phyloP scores from a whole-genome alignment of 805 yeast genomes.

The Candida qinlingensis region DNA sequence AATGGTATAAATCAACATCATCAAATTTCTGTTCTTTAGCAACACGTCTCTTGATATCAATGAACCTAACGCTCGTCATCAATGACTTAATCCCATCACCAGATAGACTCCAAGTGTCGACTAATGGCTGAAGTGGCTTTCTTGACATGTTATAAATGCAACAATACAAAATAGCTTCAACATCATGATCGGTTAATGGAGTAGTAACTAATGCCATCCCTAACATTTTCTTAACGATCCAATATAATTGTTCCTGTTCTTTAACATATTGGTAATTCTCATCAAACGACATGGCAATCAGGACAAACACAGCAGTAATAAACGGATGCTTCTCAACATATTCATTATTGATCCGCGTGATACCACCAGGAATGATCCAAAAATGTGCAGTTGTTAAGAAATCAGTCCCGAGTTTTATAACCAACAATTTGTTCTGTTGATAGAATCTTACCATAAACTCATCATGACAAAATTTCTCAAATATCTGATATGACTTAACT shows the following conservation, averaged over 20 bases:
- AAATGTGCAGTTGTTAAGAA: conserved; percentile 50
- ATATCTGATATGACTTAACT: conserved; percentile 23
- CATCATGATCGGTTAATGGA: conserved; percentile 53
- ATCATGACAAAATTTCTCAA: conserved; percentile 31
- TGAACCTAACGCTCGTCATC: conserved; percentile 41
- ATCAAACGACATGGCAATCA: conserved; percentile 52
- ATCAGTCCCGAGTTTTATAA: conserved; percentile 39
- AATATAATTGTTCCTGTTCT: conserved; percentile 42
- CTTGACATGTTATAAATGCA: conserved; percentile 50
- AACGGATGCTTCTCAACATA: conserved; percentile 49
- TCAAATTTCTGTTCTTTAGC: conserved; percentile 22
- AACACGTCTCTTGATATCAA: conserved; percentile 34
- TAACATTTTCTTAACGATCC: conserved; percentile 43
- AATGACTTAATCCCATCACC: conserved; percentile 47
- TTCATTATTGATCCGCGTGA: conserved; percentile 38
- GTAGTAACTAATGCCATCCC: conserved; percentile 45
- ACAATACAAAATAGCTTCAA: conserved; percentile 53
- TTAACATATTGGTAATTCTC: conserved; percentile 43
- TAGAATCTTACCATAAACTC: conserved; percentile 42
- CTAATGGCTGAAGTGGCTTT: conserved; percentile 46
- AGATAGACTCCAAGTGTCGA: conserved; percentile 49
- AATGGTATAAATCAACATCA: conserved; percentile 43
- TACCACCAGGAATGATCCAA: conserved; percentile 60
- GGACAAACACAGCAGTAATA: conserved; percentile 47
- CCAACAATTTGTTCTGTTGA: conserved; percentile 35